Evolutionary conservation across 441 rosid species (phyloP), one percentile per base, ranked within the genome.

Genomic region (Erodium texanum): DNA sequence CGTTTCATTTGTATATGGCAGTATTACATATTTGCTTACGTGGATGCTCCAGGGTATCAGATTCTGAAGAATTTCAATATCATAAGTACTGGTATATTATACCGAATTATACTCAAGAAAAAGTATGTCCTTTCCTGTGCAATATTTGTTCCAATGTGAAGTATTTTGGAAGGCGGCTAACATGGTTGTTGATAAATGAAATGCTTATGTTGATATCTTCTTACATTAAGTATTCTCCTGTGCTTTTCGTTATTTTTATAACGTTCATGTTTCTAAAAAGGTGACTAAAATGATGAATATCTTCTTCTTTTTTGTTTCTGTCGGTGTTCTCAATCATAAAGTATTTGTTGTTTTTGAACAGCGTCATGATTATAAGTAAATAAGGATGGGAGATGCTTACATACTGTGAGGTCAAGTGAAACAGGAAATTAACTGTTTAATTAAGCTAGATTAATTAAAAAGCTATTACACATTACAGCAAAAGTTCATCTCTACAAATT

Each of bases 1-100:
- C 11, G 43, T 64, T 72, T 65, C 10, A 20, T 1, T 38, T 74
- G 76, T 78, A n/a, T 69, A 38, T 79, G 73, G 85, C 87, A 91
- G 96, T 93, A 93, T 79, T 93, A 93, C 82, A 93, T 93, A 77
- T 91, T 93, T 82, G 93, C 97, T 12, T 93, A 93, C 66, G 97
- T 87, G 62, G 95, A 89, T 68, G 99, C 99, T 23, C 97, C 97
- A 7, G 99, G 96, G 65, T 91, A 93, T 77, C 99, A 91, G 82
- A 93, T 93, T 80, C 81, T 88, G 81, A 93, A 93, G 91, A 93
- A 93, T 82, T 81, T 93, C 62, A 93, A 93, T 77, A 93, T 91
- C 52, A 89, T 93, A 66, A 93, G 96, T 74, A 91, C 99, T 52
- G 96, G 97, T 73, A 83, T 93, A 74, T 80, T 93, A 72, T 89